These are phyloP conservation scores for Backusella sp. DNA, from an alignment of 192 early-diverging fungal genomes.

Conservation along the genomic window DNA sequence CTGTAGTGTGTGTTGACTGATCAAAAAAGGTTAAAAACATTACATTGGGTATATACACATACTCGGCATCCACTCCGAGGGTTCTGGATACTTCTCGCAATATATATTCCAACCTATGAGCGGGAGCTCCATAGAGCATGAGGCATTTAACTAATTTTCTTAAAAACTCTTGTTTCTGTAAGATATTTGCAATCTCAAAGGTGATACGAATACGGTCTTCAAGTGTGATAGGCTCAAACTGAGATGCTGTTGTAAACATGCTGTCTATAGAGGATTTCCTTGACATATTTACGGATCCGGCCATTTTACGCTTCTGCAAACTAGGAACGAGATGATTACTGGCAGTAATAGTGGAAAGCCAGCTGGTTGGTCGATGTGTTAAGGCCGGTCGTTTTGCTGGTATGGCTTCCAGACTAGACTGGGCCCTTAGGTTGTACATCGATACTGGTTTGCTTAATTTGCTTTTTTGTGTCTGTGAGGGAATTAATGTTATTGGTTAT, in stretches of 20 bases:
- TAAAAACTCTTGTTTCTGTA: slow-evolving; percentile 67
- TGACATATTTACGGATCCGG: slow-evolving; percentile 15
- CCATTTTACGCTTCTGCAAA: slow-evolving; percentile 23
- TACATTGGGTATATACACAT: slow-evolving; percentile 67
- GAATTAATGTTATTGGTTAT: neutral
- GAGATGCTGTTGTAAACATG: slow-evolving; percentile 33
- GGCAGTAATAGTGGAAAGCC: slow-evolving; percentile 18
- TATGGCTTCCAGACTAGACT: slow-evolving; percentile 8
- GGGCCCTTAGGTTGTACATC: slow-evolving; percentile 10
- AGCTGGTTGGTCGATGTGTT: slow-evolving; percentile 26
- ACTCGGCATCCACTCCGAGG: slow-evolving; percentile 62
- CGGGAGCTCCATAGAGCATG: slow-evolving; percentile 68
- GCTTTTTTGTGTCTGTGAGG: neutral
- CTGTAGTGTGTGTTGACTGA: slow-evolving; percentile 67
- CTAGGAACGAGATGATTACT: slow-evolving; percentile 30
- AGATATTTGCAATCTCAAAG: slow-evolving; percentile 63
- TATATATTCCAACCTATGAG: slow-evolving; percentile 65
- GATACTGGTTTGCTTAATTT: slow-evolving; percentile 11
- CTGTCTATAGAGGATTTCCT: slow-evolving; percentile 29
- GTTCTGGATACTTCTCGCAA: slow-evolving; percentile 60
- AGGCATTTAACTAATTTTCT: slow-evolving; percentile 60
- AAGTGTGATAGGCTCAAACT: slow-evolving; percentile 36
- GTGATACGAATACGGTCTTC: slow-evolving; percentile 53
- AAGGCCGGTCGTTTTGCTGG: neutral
- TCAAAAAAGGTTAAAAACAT: slow-evolving; percentile 75